phyloP scores from a whole-genome alignment of 495 filamentous ascomycete genomes.

The Aspergillus bridgeri region DNA sequence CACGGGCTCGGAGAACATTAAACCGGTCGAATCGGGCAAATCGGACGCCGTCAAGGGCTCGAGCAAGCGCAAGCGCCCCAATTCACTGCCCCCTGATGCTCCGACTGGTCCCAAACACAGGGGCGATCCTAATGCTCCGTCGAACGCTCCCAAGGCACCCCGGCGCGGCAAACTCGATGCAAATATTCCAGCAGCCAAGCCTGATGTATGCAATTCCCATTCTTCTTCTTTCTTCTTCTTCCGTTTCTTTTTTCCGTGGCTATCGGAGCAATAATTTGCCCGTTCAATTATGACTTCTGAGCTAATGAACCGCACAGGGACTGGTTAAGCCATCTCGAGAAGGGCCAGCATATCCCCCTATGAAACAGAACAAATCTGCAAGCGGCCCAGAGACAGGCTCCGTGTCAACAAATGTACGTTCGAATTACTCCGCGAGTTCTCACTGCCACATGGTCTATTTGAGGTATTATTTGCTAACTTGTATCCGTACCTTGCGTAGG shows the following conservation, averaged over 20 bases:
- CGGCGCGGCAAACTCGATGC: slow-evolving; percentile 22
- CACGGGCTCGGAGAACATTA: slow-evolving; percentile 8
- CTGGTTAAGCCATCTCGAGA: slow-evolving; percentile 41
- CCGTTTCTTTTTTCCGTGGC: too few relatives aligned
- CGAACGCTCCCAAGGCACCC: slow-evolving; percentile 20
- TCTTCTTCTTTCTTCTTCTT: background rate
- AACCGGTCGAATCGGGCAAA: slow-evolving; percentile 10
- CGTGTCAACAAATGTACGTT: background rate
- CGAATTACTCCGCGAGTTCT: slow-evolving; percentile 14
- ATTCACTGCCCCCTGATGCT: slow-evolving; percentile 29
- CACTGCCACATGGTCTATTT: background rate
- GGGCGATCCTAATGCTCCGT: slow-evolving; percentile 18
- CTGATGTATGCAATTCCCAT: slow-evolving; percentile 28
- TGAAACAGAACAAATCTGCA: slow-evolving; percentile 13
- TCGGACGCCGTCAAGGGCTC: slow-evolving; percentile 14
- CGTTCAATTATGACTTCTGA: background rate
- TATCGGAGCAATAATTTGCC: background rate
- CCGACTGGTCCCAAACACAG: slow-evolving; percentile 26
- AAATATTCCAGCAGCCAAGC: slow-evolving; percentile 22
- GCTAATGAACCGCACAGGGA: slow-evolving; percentile 20
- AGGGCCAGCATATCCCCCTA: slow-evolving; percentile 28
- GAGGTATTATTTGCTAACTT: slow-evolving; percentile 7
- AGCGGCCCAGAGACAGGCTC: slow-evolving; percentile 7
- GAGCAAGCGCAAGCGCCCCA: slow-evolving; percentile 44
- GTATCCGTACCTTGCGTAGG: slow-evolving; percentile 11